These are phyloP conservation scores for Moesziomyces globuligerus DNA, from an alignment of 1,284 basidiomycete species.

Conservation along the genomic window DNA sequence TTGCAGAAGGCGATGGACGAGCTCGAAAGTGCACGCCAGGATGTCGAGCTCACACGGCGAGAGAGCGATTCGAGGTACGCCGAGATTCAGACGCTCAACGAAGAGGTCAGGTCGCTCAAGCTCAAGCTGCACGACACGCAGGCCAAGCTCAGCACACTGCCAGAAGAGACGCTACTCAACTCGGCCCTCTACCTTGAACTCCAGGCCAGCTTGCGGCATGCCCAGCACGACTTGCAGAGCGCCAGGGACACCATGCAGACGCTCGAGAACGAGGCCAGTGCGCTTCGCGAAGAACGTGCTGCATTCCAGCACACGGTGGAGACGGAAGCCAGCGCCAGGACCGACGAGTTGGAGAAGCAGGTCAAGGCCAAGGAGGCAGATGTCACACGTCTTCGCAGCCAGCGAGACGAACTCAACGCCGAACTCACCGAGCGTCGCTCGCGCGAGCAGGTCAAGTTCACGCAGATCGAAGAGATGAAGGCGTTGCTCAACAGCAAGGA, in stretches of 20 bases:
- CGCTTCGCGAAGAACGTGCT: slow-evolving; percentile 57
- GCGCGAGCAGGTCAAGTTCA: slow-evolving; percentile 60
- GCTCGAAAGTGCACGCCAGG: slow-evolving; percentile 32
- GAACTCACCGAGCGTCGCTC: slow-evolving; percentile 59
- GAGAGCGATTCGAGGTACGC: slow-evolving; percentile 48
- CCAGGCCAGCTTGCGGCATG: slow-evolving; percentile 17
- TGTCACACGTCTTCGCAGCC: slow-evolving; percentile 45
- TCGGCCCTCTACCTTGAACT: slow-evolving; percentile 39
- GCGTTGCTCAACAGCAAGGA: slow-evolving; percentile 68
- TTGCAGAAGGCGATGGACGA: slow-evolving; percentile 34
- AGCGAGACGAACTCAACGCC: slow-evolving; percentile 50
- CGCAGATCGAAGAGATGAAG: slow-evolving; percentile 64
- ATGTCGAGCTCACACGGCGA: slow-evolving; percentile 36
- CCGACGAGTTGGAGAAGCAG: slow-evolving; percentile 78
- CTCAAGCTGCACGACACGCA: slow-evolving; percentile 32
- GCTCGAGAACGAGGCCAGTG: slow-evolving; percentile 52
- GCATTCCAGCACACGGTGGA: slow-evolving; percentile 37
- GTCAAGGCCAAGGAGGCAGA: slow-evolving; percentile 77
- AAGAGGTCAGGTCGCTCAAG: slow-evolving; percentile 35
- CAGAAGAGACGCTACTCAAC: slow-evolving; percentile 34
- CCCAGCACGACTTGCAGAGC: slow-evolving; percentile 25
- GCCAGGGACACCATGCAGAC: slow-evolving; percentile 19
- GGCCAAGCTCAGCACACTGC: slow-evolving; percentile 27
- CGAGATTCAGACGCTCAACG: slow-evolving; percentile 46
- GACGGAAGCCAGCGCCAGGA: slow-evolving; percentile 49